Conservation (phyloP, 257 asterid species). For the Solanum okadae region DNA sequence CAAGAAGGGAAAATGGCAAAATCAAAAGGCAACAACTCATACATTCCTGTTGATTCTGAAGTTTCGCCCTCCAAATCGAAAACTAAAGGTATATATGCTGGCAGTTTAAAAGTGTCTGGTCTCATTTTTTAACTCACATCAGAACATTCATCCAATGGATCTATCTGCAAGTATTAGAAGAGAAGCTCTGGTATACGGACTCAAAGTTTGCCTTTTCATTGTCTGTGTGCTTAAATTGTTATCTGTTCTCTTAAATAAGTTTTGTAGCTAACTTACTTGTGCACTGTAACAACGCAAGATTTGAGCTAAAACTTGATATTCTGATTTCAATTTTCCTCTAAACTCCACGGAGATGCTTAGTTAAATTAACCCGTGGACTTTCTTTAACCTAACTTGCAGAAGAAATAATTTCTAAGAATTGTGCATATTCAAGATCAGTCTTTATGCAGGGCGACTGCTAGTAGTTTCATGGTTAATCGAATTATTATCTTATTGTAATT, state of each 20-base stretch:
- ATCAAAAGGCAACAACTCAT: background rate
- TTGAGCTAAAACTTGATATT: background rate
- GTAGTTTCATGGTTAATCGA: background rate
- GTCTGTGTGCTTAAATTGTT: background rate
- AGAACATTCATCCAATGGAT: background rate
- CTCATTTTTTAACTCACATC: background rate
- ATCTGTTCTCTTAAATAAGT: background rate
- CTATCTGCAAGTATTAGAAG: background rate
- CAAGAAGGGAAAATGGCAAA: background rate
- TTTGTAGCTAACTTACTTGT: background rate
- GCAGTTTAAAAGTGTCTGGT: background rate
- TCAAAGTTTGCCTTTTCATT: background rate
- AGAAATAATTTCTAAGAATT: background rate
- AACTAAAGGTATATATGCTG: slow-evolving; percentile 3
- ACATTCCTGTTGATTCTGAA: slow-evolving; percentile 1
- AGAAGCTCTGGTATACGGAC: background rate
- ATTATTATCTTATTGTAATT: background rate
- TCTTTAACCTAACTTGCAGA: background rate
- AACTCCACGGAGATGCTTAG: background rate
- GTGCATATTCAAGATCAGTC: background rate
- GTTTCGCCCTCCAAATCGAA: background rate
- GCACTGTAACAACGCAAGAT: background rate
- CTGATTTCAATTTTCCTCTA: background rate
- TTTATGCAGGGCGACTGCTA: background rate
- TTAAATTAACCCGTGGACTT: background rate